These are phyloP conservation scores for Aspergillus ochraceoroseus DNA, from an alignment of 2,329 filamentous ascomycete species.

Conservation along the genomic window DNA sequence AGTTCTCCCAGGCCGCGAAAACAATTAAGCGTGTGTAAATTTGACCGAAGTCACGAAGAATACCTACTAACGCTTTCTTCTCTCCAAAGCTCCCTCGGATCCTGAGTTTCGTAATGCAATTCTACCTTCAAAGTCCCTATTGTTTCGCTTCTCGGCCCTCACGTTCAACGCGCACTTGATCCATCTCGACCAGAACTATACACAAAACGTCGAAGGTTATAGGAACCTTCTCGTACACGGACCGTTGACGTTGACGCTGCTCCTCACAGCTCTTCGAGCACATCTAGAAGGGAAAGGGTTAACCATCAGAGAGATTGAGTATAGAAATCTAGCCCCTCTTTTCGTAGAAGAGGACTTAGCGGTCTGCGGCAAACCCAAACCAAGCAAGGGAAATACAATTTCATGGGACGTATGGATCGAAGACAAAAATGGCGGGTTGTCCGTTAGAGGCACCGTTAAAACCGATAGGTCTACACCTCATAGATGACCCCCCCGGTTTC, in stretches of 20 bases:
- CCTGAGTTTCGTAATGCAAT: conserved; percentile 57
- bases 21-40: conserved; percentile 35
- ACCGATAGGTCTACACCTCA: conserved; percentile 12
- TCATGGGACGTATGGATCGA: conserved; percentile 63
- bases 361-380: conserved; percentile 59
- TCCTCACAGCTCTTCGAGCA: conserved; percentile 63
- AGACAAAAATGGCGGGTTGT: conserved; percentile 56
- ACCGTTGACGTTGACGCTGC: conserved; percentile 70
- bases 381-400: conserved; percentile 35
- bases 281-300: conserved; percentile 44
- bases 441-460: conserved; percentile 55
- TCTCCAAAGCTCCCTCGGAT: conserved; percentile 43
- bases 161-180: conserved; percentile 91
- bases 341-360: conserved; percentile 67
- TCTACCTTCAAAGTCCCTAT: conserved; percentile 62
- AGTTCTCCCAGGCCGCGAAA: conserved; percentile 24
- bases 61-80: conserved; percentile 20
- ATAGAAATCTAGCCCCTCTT: conserved; percentile 75
- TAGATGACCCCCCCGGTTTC: too few relatives aligned
- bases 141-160: conserved; percentile 87
- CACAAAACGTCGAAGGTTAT: conserved; percentile 67
- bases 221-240: conserved; percentile 77
- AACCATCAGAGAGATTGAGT: conserved; percentile 58
- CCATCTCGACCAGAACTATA: conserved; percentile 72
- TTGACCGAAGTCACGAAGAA: conserved; percentile 14